Conservation (phyloP, 1,284 basidiomycete species). For the Inonotus obliquus region DNA sequence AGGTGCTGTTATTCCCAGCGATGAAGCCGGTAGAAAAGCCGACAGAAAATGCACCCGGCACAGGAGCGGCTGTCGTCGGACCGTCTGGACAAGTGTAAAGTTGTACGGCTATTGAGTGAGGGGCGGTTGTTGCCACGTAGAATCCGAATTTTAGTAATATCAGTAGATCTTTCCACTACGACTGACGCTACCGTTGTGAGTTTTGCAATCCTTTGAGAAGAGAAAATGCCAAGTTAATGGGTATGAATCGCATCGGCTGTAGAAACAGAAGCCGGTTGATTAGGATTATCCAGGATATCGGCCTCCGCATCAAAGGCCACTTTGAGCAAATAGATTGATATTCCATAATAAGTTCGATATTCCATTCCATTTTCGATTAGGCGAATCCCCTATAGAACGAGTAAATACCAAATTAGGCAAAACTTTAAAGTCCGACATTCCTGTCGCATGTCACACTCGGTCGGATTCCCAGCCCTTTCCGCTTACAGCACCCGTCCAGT, state of each 20-base stretch:
- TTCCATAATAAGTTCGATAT: neutral
- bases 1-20: slow-evolving; percentile 85
- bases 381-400: neutral
- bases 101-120: too few species aligned
- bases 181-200: neutral
- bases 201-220: neutral
- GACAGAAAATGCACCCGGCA: slow-evolving; percentile 35
- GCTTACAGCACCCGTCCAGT: too few species aligned
- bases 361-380: neutral
- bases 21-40: slow-evolving; percentile 65
- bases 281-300: too few species aligned
- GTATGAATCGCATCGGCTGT: too few species aligned
- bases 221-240: neutral
- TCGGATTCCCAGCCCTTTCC: neutral
- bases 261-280: too few species aligned
- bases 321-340: too few species aligned
- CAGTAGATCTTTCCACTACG: too few species aligned
- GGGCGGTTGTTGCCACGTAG: too few species aligned
- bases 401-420: neutral
- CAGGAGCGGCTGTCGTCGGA: slow-evolving; percentile 20
- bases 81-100: slow-evolving; percentile 25
- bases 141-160: too few species aligned
- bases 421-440: slow-evolving; percentile 7
- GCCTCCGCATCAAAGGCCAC: too few species aligned
- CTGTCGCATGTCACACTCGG: neutral